Conservation (phyloP, 179 eudicot genomes). For the Drosera spatulata region DNA sequence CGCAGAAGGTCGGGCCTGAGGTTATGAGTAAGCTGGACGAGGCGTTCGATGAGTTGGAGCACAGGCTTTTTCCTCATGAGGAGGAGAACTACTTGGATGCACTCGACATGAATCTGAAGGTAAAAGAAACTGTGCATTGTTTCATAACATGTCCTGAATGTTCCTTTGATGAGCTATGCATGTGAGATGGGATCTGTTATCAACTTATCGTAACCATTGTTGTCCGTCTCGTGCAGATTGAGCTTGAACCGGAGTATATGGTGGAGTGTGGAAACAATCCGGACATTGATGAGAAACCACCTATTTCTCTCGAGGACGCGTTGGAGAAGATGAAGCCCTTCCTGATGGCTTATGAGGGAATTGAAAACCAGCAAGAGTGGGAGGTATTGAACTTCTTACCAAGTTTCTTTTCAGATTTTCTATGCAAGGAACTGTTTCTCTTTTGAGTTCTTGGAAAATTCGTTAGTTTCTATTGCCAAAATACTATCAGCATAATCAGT, state of each 20-base stretch:
- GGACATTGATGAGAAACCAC: constrained; percentile 77
- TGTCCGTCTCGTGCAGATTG: constrained; percentile 38
- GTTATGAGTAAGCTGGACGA: constrained; percentile 41
- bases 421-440: too few species aligned
- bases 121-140: constrained; percentile 5
- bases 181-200: too few species aligned
- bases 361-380: constrained; percentile 79
- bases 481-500: too few species aligned
- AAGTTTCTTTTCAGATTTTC: too few species aligned
- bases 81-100: constrained; percentile 61
- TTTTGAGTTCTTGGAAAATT: too few species aligned
- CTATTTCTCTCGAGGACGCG: constrained; percentile 70
- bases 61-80: constrained; percentile 33
- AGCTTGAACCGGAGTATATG: constrained; percentile 85
- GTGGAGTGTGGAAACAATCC: constrained; percentile 77
- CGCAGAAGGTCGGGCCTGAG: constrained; percentile 47
- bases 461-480: too few species aligned
- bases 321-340: constrained; percentile 89
- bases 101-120: constrained; percentile 50
- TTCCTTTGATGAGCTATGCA: too few species aligned
- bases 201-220: not conserved
- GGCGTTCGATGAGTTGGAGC: constrained; percentile 52
- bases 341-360: constrained; percentile 73
- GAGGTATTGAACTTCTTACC: constrained; percentile 31
- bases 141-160: too few species aligned